A percentile compares a stretch with the other conserved stretches of the same genome.
Conservation (phyloP, 768 basidiomycete genomes). For the Boletus vinaceobasis region DNA sequence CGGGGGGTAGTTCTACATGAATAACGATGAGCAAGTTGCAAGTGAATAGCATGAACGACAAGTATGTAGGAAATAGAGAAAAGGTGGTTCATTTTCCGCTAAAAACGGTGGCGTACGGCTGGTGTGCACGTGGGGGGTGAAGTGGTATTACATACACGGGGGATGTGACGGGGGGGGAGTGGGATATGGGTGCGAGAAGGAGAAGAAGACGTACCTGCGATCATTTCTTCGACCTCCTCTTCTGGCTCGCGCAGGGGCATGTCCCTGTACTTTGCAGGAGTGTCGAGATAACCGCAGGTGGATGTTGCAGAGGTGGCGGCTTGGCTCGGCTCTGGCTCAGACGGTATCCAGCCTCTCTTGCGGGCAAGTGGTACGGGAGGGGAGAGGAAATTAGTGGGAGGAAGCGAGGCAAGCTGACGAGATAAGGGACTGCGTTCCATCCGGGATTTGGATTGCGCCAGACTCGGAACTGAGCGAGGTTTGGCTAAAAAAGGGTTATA, state of each 20-base stretch:
- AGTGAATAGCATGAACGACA: constrained; percentile 30
- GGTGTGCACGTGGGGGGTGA: constrained; percentile 15
- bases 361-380: constrained; percentile 42
- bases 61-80: constrained; percentile 8
- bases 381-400: constrained; percentile 23
- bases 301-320: constrained; percentile 51
- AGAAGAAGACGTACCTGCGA: constrained; percentile 38
- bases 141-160: constrained; percentile 20
- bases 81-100: constrained; percentile 15
- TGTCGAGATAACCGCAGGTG: constrained; percentile 64
- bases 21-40: constrained; percentile 43
- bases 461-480: constrained; percentile 17
- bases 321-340: constrained; percentile 51
- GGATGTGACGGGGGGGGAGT: constrained; percentile 8
- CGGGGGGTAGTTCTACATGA: constrained; percentile 69
- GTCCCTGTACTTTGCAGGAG: constrained; percentile 58
- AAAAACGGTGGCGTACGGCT: constrained; percentile 9
- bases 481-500: constrained; percentile 57
- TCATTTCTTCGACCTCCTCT: constrained; percentile 45
- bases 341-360: constrained; percentile 75
- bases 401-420: constrained; percentile 16
- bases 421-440: constrained; percentile 25
- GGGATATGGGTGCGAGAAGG: constrained; percentile 24
- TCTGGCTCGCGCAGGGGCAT: constrained; percentile 31
- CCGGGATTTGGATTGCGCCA: constrained; percentile 24